Conservation (phyloP, 1,284 basidiomycete species). For the Puccinia hordei region DNA sequence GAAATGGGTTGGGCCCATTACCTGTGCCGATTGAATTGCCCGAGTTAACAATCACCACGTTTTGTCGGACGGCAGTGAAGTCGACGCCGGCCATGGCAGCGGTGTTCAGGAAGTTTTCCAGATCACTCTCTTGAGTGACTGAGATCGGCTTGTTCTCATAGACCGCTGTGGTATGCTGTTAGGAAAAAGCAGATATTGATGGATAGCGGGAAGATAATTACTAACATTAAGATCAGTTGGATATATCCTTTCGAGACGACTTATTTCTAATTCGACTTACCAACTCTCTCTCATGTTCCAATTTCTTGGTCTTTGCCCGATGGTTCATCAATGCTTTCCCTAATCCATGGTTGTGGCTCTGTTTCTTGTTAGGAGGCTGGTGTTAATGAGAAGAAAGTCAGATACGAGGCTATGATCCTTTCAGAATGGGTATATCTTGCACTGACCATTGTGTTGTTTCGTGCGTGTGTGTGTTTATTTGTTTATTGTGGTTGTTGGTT, state of each 20-base stretch:
- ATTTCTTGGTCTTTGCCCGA: conserved; percentile 38
- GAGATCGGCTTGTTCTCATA: conserved; percentile 75
- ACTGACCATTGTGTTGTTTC: background rate
- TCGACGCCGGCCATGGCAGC: conserved; percentile 92
- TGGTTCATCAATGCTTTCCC: conserved; percentile 49
- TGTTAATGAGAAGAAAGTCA: background rate
- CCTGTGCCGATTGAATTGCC: conserved; percentile 55
- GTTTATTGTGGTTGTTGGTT: background rate
- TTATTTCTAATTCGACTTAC: background rate
- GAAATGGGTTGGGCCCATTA: conserved; percentile 73
- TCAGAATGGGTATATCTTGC: background rate
- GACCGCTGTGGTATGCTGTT: conserved; percentile 76
- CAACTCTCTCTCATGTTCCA: conserved; percentile 40
- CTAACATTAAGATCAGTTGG: conserved; percentile 13
- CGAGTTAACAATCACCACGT: conserved; percentile 81
- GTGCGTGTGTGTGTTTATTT: no score
- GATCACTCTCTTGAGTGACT: conserved; percentile 91
- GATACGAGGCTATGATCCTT: background rate
- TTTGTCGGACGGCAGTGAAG: conserved; percentile 94
- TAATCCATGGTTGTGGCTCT: conserved; percentile 46
- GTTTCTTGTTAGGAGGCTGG: conserved; percentile 41
- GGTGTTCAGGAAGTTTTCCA: conserved; percentile 94
- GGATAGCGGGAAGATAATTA: background rate
- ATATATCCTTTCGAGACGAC: background rate
- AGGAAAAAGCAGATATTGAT: background rate